Evolutionary conservation across 108 stramenopile species (phyloP).

Genomic region (Cyclotella kingstonii): DNA sequence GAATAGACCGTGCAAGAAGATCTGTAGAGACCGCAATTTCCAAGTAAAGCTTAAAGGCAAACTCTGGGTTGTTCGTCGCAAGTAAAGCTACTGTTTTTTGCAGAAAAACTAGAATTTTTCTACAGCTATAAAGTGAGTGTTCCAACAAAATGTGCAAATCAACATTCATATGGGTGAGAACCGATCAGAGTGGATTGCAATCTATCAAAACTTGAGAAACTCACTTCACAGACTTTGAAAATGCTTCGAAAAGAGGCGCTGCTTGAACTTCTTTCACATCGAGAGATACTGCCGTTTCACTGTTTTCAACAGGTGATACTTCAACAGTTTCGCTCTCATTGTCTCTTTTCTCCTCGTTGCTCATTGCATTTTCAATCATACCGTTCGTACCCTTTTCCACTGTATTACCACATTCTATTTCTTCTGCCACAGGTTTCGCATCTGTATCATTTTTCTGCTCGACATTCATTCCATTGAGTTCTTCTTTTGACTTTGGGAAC

Average conservation of each 20-base stretch:
- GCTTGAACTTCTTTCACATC: conserved; percentile 5
- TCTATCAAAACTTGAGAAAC: background rate
- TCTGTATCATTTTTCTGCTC: conserved; percentile 17
- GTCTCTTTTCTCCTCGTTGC: too few relatives aligned
- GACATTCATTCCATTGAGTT: conserved; percentile 11
- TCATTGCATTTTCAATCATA: too few relatives aligned
- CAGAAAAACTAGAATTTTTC: conserved; percentile 93
- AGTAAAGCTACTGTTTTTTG: conserved; percentile 88
- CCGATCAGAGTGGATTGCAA: background rate
- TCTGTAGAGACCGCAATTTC: conserved; percentile 90
- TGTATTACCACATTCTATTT: too few relatives aligned
- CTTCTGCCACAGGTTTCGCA: too few relatives aligned
- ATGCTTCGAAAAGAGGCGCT: conserved; percentile 20
- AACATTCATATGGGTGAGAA: conserved; percentile 2
- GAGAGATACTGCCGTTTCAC: conserved; percentile 8
- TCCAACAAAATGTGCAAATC: conserved; percentile 1
- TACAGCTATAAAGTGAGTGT: conserved; percentile 43
- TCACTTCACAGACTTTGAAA: conserved; percentile 41
- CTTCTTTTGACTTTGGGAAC: conserved; percentile 17
- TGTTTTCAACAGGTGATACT: background rate
- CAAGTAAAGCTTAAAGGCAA: conserved; percentile 82
- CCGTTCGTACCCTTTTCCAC: too few relatives aligned
- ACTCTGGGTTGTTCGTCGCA: conserved; percentile 69
- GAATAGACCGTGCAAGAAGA: conserved; percentile 34
- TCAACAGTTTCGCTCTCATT: background rate